These are phyloP conservation scores for Trametes villosa DNA, from an alignment of 768 basidiomycete species.

Conservation along the genomic window DNA sequence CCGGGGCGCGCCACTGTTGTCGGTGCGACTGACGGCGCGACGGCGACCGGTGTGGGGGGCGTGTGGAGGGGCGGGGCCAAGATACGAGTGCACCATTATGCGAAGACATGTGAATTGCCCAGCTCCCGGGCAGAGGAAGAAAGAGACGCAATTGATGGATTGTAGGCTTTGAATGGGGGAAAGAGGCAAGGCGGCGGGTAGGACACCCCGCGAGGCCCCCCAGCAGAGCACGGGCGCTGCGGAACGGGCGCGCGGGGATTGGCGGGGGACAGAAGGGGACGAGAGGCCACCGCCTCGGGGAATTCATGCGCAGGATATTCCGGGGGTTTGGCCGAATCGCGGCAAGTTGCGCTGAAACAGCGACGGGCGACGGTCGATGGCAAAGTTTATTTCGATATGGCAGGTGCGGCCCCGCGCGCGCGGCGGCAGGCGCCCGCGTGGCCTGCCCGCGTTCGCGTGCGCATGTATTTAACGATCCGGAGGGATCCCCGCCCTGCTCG, in stretches of 20 bases:
- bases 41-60: background rate
- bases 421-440: conserved; percentile 10
- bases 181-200: background rate
- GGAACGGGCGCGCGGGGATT: background rate
- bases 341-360: conserved; percentile 27
- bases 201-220: background rate
- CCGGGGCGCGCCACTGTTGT: conserved; percentile 2
- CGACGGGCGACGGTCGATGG: conserved; percentile 14
- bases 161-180: background rate
- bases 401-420: background rate
- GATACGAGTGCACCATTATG: too few relatives aligned
- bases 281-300: conserved; percentile 2
- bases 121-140: too few relatives aligned
- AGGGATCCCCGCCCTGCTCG: conserved; percentile 19
- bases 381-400: conserved; percentile 26
- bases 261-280: background rate
- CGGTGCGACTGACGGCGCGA: background rate
- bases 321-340: conserved; percentile 15
- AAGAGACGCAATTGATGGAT: background rate
- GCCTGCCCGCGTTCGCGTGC: conserved; percentile 16
- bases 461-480: conserved; percentile 23
- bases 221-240: background rate
- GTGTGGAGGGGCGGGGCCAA: too few relatives aligned
- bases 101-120: too few relatives aligned
- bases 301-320: conserved; percentile 20